Evolutionary conservation across 306 rosid genomes (phyloP), one percentile per base, ranked within the genome.

Genomic region (Prinsepia uniflora): DNA sequence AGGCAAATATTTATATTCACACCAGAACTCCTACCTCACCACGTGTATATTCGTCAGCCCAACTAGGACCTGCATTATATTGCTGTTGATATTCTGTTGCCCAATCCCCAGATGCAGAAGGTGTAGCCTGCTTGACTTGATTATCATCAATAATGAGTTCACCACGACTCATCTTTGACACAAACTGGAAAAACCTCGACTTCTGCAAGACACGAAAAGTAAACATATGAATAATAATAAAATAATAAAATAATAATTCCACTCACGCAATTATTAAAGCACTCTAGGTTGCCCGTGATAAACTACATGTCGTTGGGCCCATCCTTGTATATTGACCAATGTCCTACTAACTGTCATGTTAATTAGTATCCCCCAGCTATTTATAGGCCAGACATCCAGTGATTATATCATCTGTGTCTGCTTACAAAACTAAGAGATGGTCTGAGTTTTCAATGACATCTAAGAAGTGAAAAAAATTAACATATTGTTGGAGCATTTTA

Each of bases 81-180:
- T 85, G 89, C 70, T 85, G 90, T 75, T 87, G 85, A 75, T 89
- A 91, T 77, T 91, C 97, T 36, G 88, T 72, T 39, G 92, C 96
- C 99, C 99, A 94, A 77, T 89, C 90, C 67, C 89, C 97, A 73
- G 97, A 75, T 46, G 87, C 57, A 11, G 91, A 84, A 59, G 80
- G 70, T 19, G 88, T 60, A 71, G 70, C 80, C 67, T 82, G 88
- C 87, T 88, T 93, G 73, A 90, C 92, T 87, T 94, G 99, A 82
- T 91, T 86, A 72, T 87, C 96, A 76, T 94, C 96, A 63, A 91
- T 86, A 78, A 83, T 87, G 72, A 94, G 85, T 76, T 94, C 99
- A 34, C 99, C 99, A 48, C 96, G 94, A 76, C 92, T 94, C 99
- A 94, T 94, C 89, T 91, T 94, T 54, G 99, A 94, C 45, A 91